Conservation (phyloP, 805 yeast species). For the Schwanniomyces pseudopolymorphus region DNA sequence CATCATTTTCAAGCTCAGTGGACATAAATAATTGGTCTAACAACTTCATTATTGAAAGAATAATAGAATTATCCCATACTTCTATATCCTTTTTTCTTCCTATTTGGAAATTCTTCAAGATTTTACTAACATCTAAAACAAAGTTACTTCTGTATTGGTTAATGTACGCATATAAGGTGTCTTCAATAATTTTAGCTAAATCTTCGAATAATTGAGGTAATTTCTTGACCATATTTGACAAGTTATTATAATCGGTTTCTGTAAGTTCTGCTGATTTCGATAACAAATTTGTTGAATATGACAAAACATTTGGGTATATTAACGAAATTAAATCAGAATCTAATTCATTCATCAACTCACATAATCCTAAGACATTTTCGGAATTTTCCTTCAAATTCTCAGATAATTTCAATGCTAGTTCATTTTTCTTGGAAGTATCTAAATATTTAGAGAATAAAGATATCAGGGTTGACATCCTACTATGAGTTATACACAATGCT, state of each 20-base stretch:
- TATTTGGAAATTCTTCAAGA: slow-evolving; percentile 2
- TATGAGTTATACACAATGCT: background rate
- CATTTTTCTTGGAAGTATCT: slow-evolving; percentile 15
- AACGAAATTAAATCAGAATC: slow-evolving; percentile 7
- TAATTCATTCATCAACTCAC: slow-evolving; percentile 25
- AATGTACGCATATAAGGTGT: slow-evolving; percentile 8
- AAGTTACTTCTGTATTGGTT: slow-evolving; percentile 10
- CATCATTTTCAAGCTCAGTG: slow-evolving; percentile 7
- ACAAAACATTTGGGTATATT: slow-evolving; percentile 9
- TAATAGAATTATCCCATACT: slow-evolving; percentile 11
- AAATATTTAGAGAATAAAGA: slow-evolving; percentile 26
- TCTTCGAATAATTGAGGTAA: slow-evolving; percentile 16
- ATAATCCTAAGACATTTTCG: slow-evolving; percentile 19
- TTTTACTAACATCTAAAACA: slow-evolving; percentile 12
- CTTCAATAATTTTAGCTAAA: slow-evolving; percentile 5
- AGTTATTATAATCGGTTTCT: slow-evolving; percentile 6
- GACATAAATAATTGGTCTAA: slow-evolving; percentile 36
- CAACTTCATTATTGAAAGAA: slow-evolving; percentile 28
- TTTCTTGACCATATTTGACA: slow-evolving; percentile 13
- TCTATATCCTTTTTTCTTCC: background rate
- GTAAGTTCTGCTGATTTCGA: slow-evolving; percentile 1
- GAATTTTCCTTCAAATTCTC: slow-evolving; percentile 11
- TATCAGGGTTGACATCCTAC: slow-evolving; percentile 11
- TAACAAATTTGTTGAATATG: slow-evolving; percentile 6
- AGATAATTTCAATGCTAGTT: slow-evolving; percentile 20